phyloP scores from a whole-genome alignment of 2,329 filamentous ascomycete species.

The Amesomyces nigricolor region DNA sequence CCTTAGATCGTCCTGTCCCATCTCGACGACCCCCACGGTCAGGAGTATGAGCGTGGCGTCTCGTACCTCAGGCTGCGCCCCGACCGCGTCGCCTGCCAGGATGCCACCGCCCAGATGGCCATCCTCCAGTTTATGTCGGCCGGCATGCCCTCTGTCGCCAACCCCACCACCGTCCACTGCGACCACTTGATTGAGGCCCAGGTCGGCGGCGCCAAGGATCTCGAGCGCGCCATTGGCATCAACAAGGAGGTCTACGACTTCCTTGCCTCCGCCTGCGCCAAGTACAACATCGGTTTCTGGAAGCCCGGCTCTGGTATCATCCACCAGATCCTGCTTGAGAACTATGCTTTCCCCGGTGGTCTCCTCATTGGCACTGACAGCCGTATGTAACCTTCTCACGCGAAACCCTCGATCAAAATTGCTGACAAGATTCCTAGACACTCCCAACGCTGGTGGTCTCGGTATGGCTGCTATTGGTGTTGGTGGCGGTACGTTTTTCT shows the following conservation, averaged over 20 bases:
- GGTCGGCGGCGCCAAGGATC: constrained; percentile 86
- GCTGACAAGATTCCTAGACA: too few relatives aligned
- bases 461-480: constrained; percentile 95
- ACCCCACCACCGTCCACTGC: constrained; percentile 93
- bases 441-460: constrained; percentile 92
- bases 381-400: too few relatives aligned
- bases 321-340: constrained; percentile 97
- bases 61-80: constrained; percentile 96
- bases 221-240: constrained; percentile 81
- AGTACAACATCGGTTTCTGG: constrained; percentile 99
- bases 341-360: constrained; percentile 98
- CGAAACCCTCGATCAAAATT: too few relatives aligned
- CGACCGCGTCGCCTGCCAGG: constrained; percentile 97
- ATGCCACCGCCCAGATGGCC: constrained; percentile 99
- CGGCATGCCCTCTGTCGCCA: constrained; percentile 91
- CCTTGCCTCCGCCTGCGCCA: constrained; percentile 85
- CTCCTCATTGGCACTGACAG: constrained; percentile 96
- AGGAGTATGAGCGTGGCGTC: constrained; percentile 91
- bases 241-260: constrained; percentile 99
- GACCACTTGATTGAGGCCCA: constrained; percentile 99
- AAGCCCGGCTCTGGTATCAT: constrained; percentile 98
- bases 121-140: constrained; percentile 99
- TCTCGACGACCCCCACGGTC: constrained; percentile 90
- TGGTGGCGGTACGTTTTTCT: constrained; percentile 51
- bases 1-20: constrained; percentile 85